Conservation (phyloP, 202 grass and related monocot genomes). For the Eragrostis tef region DNA sequence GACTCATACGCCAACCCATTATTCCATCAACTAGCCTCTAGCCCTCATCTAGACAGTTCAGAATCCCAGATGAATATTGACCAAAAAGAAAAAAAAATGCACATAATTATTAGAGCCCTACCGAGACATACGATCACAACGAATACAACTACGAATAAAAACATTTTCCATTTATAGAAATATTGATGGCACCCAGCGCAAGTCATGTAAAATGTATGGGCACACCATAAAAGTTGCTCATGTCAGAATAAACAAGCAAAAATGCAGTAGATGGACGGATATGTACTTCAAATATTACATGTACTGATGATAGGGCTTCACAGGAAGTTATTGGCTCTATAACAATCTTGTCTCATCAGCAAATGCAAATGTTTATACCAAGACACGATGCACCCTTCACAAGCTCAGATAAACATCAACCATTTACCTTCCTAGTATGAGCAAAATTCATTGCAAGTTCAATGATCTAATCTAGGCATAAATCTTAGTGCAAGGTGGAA, state of each 20-base stretch:
- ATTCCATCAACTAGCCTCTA: not conserved
- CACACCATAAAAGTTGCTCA: not conserved
- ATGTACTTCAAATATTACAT: not conserved
- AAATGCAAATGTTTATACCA: constrained; percentile 13
- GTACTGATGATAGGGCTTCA: constrained; percentile 8
- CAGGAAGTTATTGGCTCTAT: not conserved
- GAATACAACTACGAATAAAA: not conserved
- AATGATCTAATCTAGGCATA: not conserved
- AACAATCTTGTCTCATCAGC: not conserved
- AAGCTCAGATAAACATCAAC: constrained; percentile 13
- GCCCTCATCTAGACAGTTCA: not conserved
- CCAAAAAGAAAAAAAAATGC: not conserved
- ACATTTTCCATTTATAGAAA: not conserved
- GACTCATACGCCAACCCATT: not conserved
- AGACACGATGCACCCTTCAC: constrained; percentile 3
- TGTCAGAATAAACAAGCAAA: not conserved
- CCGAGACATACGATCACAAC: not conserved
- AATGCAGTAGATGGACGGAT: not conserved
- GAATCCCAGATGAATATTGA: not conserved
- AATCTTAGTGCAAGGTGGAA: not conserved
- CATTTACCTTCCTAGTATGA: not conserved
- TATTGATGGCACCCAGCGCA: not conserved
- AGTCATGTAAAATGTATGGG: constrained; percentile 9
- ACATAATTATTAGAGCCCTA: not conserved
- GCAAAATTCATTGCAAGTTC: not conserved